phyloP scores from a whole-genome alignment of 2,329 filamentous ascomycete genomes.

The Cordyceps cateniannulata region DNA sequence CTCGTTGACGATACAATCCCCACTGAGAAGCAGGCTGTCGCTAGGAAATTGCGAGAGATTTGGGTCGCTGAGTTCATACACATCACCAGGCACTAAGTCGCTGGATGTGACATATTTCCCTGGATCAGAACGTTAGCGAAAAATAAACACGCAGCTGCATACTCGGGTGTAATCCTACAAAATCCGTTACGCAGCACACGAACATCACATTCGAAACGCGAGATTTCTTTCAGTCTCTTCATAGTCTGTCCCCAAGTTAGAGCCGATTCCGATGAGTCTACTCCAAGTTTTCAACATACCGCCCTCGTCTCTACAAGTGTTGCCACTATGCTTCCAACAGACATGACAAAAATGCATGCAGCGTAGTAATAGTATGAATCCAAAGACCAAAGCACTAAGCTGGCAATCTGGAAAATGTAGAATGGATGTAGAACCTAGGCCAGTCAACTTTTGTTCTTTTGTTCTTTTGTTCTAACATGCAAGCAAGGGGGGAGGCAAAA shows the following conservation, averaged over 20 bases:
- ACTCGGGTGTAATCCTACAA: conserved; percentile 50
- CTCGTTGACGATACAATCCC: conserved; percentile 97
- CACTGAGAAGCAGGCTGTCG: conserved; percentile 83
- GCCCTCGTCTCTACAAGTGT: conserved; percentile 86
- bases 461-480: background rate
- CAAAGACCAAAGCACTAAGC: conserved; percentile 86
- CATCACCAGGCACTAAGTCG: conserved; percentile 88
- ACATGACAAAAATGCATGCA: conserved; percentile 89
- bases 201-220: conserved; percentile 90
- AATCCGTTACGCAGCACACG: conserved; percentile 91
- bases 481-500: background rate
- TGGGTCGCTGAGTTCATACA: conserved; percentile 95
- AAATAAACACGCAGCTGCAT: background rate
- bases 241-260: conserved; percentile 57
- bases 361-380: conserved; percentile 99
- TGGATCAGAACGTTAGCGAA: conserved; percentile 22
- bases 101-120: conserved; percentile 79
- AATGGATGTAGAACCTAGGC: conserved; percentile 87
- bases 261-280: background rate
- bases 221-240: conserved; percentile 83
- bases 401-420: conserved; percentile 96
- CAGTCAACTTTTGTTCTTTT: background rate
- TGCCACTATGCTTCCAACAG: conserved; percentile 81
- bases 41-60: conserved; percentile 82
- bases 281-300: conserved; percentile 38